These are phyloP conservation scores for Sechiopsis laciniata DNA, from an alignment of 306 rosid species.

Conservation along the genomic window DNA sequence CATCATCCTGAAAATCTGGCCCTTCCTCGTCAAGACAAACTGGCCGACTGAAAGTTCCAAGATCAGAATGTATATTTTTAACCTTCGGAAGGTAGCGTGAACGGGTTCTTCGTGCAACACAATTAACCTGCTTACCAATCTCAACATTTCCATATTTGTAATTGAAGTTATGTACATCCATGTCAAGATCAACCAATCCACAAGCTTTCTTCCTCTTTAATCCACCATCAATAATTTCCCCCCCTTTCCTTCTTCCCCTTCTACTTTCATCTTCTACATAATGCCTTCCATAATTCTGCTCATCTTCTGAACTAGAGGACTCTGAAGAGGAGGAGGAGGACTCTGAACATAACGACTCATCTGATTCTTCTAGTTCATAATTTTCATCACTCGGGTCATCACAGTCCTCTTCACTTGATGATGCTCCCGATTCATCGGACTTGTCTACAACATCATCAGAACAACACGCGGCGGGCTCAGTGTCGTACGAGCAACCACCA, in stretches of 20 bases:
- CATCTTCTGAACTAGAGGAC: conserved; percentile 13
- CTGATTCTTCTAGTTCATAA: conserved; percentile 5
- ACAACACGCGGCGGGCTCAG: background rate
- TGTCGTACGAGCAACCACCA: background rate
- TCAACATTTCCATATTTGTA: background rate
- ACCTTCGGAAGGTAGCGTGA: conserved; percentile 22
- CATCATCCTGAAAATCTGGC: background rate
- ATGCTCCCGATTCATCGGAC: background rate
- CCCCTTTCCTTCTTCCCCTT: background rate
- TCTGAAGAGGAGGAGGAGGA: background rate
- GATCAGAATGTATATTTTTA: background rate
- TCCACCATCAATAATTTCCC: conserved; percentile 12
- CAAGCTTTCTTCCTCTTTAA: conserved; percentile 22
- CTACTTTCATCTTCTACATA: background rate
- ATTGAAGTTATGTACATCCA: background rate
- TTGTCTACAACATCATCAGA: background rate
- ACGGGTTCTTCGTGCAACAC: conserved; percentile 30
- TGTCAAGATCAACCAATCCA: conserved; percentile 19
- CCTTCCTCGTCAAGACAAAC: conserved; percentile 24
- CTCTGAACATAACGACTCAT: background rate
- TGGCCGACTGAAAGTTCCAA: conserved; percentile 31
- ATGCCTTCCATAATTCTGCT: background rate
- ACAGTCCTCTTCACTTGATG: conserved; percentile 20
- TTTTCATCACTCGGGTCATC: background rate
- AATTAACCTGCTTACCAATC: background rate